phyloP scores from a whole-genome alignment of 1,139 yeast species.

The Candida labiduridarum region DNA sequence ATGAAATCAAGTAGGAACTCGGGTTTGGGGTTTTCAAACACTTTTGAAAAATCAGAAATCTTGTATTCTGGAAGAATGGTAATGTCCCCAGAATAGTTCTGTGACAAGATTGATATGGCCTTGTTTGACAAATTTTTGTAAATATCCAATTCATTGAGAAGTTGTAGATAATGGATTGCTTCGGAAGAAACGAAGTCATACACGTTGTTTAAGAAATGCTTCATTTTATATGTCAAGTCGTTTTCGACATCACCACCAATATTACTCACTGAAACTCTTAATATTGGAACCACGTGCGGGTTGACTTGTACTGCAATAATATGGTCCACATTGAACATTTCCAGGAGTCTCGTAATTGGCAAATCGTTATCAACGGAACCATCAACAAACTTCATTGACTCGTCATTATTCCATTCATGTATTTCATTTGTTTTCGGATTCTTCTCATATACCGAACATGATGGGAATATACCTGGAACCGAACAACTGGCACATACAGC shows the following conservation, averaged over 20 bases:
- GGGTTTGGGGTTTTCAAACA: constrained; percentile 79
- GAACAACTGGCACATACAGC: constrained; percentile 98
- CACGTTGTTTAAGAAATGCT: constrained; percentile 54
- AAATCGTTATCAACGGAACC: constrained; percentile 95
- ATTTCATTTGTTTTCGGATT: constrained; percentile 68
- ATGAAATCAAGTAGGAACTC: constrained; percentile 71
- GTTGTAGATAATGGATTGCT: constrained; percentile 72
- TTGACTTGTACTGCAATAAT: constrained; percentile 96
- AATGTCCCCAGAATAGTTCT: constrained; percentile 89
- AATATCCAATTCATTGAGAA: constrained; percentile 75
- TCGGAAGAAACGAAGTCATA: constrained; percentile 71
- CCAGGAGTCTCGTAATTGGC: constrained; percentile 86
- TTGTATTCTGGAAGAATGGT: constrained; percentile 82
- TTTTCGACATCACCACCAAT: constrained; percentile 74
- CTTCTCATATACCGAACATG: constrained; percentile 83
- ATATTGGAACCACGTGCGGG: constrained; percentile 91
- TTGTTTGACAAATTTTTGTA: constrained; percentile 74
- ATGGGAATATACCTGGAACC: constrained; percentile 86
- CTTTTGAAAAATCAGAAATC: constrained; percentile 57
- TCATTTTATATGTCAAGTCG: constrained; percentile 57
- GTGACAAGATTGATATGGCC: constrained; percentile 73
- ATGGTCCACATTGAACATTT: constrained; percentile 96
- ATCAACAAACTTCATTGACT: constrained; percentile 83
- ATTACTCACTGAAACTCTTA: constrained; percentile 65
- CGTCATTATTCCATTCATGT: constrained; percentile 79